phyloP scores from a whole-genome alignment of 345 rosid genomes.

The Syzygium grande region DNA sequence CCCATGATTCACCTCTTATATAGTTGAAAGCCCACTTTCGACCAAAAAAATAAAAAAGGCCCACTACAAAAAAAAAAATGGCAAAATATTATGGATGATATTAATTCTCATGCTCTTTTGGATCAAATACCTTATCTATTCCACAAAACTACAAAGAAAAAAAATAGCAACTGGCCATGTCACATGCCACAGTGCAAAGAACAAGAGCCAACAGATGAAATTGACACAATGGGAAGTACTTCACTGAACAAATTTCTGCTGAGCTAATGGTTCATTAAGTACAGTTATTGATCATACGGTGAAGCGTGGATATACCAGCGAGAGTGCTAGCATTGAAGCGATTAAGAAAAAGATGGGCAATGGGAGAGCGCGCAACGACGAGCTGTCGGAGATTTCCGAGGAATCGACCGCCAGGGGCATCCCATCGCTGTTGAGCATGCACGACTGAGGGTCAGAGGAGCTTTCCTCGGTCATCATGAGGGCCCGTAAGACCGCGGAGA shows the following conservation, averaged over 20 bases:
- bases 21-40: background rate
- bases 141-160: background rate
- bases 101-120: background rate
- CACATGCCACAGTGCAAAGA: background rate
- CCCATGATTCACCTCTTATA: background rate
- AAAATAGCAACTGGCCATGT: background rate
- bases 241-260: background rate
- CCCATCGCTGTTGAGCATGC: constrained; percentile 72
- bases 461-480: constrained; percentile 46
- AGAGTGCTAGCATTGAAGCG: background rate
- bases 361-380: constrained; percentile 12
- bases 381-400: constrained; percentile 35
- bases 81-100: background rate
- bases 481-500: constrained; percentile 73
- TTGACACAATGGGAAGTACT: background rate
- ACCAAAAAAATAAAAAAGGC: background rate
- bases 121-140: background rate
- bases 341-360: background rate
- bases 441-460: constrained; percentile 53
- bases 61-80: background rate
- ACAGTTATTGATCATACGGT: constrained; percentile 5
- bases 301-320: constrained; percentile 1
- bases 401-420: constrained; percentile 92
- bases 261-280: background rate
- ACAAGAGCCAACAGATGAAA: background rate